These are phyloP conservation scores for Chenopodium quinoa DNA, from an alignment of 148 eudicot genomes.

Conservation along the genomic window DNA sequence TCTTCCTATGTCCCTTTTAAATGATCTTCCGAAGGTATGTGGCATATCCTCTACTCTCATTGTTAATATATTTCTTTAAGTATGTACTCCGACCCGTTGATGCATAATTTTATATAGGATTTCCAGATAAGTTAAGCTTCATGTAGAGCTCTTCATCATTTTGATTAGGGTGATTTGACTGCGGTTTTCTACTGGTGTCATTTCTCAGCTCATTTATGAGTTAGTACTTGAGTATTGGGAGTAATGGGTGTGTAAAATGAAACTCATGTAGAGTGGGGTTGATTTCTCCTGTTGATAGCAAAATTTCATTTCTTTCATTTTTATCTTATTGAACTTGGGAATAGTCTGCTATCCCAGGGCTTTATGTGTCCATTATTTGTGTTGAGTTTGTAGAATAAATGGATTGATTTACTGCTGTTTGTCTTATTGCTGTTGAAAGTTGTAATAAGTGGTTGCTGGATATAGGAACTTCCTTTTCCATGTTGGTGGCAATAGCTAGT, in stretches of 20 bases:
- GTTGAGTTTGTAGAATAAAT: neutral
- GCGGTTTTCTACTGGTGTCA: neutral
- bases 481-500: neutral
- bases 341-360: neutral
- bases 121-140: neutral
- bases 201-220: neutral
- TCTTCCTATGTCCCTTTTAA: constrained; percentile 84
- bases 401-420: neutral
- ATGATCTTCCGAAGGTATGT: constrained; percentile 75
- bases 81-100: neutral
- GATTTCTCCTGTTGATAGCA: neutral
- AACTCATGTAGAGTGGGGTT: neutral
- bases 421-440: neutral
- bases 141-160: too few relatives aligned
- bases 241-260: neutral
- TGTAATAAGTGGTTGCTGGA: neutral
- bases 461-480: neutral
- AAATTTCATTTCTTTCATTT: too few relatives aligned
- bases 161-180: neutral
- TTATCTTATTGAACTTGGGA: neutral
- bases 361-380: neutral
- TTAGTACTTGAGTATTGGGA: neutral
- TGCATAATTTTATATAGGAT: neutral
- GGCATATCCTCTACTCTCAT: neutral
- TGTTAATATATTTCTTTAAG: too few relatives aligned